Percentiles rank a stretch among this genome's conserved stretches.
Conservation (phyloP, 73 alveolate genomes). For the Paraurostyla sp. region DNA sequence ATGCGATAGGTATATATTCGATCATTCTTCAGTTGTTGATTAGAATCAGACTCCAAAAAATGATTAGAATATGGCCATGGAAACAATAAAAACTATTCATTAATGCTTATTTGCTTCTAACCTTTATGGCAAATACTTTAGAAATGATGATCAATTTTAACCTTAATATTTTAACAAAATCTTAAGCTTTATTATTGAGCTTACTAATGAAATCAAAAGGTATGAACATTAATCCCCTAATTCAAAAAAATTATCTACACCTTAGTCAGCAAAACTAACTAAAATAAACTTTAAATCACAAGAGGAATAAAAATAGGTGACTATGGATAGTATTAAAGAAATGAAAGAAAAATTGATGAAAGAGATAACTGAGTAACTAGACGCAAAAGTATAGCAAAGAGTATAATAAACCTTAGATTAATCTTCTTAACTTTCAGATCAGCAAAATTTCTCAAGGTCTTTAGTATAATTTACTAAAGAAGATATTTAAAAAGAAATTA, state of each 20-base stretch:
- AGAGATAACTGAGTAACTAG: conserved; percentile 35
- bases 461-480: background rate
- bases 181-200: too few relatives aligned
- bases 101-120: too few relatives aligned
- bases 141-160: too few relatives aligned
- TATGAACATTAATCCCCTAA: too few relatives aligned
- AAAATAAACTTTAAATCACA: background rate
- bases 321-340: conserved; percentile 16
- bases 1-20: background rate
- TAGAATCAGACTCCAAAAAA: background rate
- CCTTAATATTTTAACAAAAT: too few relatives aligned
- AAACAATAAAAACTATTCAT: background rate
- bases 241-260: background rate
- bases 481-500: conserved; percentile 3
- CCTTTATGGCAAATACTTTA: too few relatives aligned
- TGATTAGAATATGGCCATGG: background rate
- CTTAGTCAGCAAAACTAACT: background rate
- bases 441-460: background rate
- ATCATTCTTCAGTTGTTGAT: background rate
- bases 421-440: background rate
- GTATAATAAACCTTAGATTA: background rate
- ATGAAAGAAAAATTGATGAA: conserved; percentile 10
- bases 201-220: too few relatives aligned
- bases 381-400: conserved; percentile 19
- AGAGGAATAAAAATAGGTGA: background rate